These are phyloP conservation scores for Thamnidium elegans DNA, from an alignment of 192 early-diverging fungal species.

Conservation along the genomic window DNA sequence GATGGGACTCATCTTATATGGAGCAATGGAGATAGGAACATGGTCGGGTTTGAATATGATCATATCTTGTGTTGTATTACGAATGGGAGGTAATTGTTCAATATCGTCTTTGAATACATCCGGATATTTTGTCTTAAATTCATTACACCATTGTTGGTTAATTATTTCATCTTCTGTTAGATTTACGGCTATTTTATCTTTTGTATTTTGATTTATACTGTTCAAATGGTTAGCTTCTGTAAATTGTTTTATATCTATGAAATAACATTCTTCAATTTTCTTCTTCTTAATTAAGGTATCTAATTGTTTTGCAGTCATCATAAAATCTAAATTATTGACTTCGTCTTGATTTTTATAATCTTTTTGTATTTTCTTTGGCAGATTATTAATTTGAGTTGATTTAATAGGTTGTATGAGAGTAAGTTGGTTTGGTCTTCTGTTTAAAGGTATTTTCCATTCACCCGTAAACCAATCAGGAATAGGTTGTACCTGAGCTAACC, in stretches of 20 bases:
- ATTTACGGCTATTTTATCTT: too few relatives aligned
- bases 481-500: too few relatives aligned
- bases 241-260: too few relatives aligned
- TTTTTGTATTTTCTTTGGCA: neutral
- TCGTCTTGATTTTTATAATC: neutral
- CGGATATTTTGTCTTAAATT: neutral
- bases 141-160: neutral
- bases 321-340: neutral
- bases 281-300: neutral
- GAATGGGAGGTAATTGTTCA: neutral
- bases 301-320: neutral
- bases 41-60: neutral
- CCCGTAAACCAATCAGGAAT: conserved; percentile 2
- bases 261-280: conserved; percentile 4
- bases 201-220: too few relatives aligned
- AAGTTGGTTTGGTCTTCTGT: too few relatives aligned
- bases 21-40: neutral
- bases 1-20: neutral
- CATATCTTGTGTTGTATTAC: neutral
- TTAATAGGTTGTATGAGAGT: neutral
- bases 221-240: too few relatives aligned
- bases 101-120: neutral
- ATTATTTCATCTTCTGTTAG: neutral
- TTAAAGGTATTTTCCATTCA: neutral
- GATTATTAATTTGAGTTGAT: too few relatives aligned